Conservation (phyloP, 352 stramenopile species). For the Globisporangium barbulae region DNA sequence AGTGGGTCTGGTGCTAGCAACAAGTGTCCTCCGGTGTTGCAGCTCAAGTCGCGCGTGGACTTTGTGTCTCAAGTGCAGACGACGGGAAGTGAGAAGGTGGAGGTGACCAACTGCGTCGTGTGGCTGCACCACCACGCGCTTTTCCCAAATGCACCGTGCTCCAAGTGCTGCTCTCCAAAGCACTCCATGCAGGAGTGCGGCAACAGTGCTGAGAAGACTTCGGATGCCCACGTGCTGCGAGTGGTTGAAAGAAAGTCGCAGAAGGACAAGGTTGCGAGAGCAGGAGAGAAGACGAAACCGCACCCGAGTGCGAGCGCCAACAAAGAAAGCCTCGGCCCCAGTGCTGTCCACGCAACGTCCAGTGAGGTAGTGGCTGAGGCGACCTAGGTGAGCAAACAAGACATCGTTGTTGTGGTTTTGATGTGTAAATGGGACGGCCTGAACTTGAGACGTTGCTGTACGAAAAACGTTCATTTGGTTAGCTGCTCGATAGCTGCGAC, state of each 20-base stretch:
- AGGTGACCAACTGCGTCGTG: constrained; percentile 10
- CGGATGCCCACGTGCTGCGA: constrained; percentile 1
- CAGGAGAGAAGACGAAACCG: neutral
- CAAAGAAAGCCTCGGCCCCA: neutral
- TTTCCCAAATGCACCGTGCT: constrained; percentile 14
- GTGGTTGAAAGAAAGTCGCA: neutral
- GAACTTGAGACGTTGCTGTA: neutral
- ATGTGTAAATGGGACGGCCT: neutral
- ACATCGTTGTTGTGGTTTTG: neutral
- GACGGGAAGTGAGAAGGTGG: constrained; percentile 6
- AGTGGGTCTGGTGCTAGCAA: constrained; percentile 2
- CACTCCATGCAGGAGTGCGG: constrained; percentile 6
- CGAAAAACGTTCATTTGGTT: neutral
- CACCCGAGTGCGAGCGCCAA: neutral
- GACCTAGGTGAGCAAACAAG: neutral
- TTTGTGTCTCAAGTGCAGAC: constrained; percentile 28
- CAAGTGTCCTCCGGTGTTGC: constrained; percentile 30
- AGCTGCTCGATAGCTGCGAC: neutral
- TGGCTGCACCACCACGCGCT: constrained; percentile 50
- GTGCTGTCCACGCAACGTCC: neutral
- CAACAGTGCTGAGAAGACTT: neutral
- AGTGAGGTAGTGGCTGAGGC: neutral
- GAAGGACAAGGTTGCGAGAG: neutral
- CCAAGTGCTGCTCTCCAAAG: constrained; percentile 12
- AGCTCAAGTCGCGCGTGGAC: constrained; percentile 34